A percentile compares a stretch with the other conserved stretches of the same genome.
Conservation (phyloP, 176 grass and related monocot species). For the Avena sativa region DNA sequence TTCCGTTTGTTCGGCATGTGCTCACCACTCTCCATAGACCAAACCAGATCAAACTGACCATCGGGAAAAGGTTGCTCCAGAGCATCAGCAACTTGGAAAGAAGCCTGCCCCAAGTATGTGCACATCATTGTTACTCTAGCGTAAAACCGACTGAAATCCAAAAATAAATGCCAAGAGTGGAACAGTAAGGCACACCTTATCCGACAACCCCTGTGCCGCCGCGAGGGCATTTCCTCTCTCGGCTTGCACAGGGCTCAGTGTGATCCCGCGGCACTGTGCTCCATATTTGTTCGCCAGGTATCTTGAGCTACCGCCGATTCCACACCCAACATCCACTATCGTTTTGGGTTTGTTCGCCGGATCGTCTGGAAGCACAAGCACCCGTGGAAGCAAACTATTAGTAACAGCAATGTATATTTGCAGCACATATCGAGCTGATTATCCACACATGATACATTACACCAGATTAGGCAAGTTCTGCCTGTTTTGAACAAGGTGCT, state of each 20-base stretch:
- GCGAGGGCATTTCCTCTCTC: conserved; percentile 77
- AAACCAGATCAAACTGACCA: conserved; percentile 86
- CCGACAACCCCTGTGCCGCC: conserved; percentile 59
- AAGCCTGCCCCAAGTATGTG: conserved; percentile 52
- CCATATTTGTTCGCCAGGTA: conserved; percentile 88
- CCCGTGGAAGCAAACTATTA: neutral
- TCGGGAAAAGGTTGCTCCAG: conserved; percentile 89
- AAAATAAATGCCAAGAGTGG: neutral
- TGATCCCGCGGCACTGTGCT: conserved; percentile 73
- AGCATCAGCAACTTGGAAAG: conserved; percentile 95
- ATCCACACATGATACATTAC: neutral
- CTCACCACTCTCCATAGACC: conserved; percentile 99
- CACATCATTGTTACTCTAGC: neutral
- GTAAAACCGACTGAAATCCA: neutral
- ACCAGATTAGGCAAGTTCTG: neutral
- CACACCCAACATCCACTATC: conserved; percentile 86
- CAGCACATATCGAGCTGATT: neutral
- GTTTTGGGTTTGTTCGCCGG: conserved; percentile 62
- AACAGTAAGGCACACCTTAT: conserved; percentile 57
- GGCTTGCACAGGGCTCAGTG: conserved; percentile 90
- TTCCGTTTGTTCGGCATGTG: conserved; percentile 94
- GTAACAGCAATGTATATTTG: neutral
- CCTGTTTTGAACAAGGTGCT: neutral
- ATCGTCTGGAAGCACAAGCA: conserved; percentile 55
- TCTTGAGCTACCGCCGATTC: conserved; percentile 96